Base-by-base conservation (phyloP, 1,139 yeast species). In the Suhomyces guaymorum region DNA sequence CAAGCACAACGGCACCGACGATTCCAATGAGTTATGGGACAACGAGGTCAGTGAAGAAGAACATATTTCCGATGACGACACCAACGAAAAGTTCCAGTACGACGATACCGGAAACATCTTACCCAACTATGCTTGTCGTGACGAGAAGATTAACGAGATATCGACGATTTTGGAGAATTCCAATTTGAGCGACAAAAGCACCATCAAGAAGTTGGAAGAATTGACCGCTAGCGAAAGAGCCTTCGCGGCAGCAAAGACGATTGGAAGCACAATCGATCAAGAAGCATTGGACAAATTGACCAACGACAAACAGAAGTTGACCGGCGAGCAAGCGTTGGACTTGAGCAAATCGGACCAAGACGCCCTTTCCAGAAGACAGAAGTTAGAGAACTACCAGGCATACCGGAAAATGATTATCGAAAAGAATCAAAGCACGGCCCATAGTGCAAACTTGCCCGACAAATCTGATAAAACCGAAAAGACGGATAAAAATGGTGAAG, bases 1-100 rank as follows among this genome's bases (percentile, higher is more conserved):
- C 26, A 46, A 43, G 13, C 26, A 44, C n/a, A 47, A 38, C 2
- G 51, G 46, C 8, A 54, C 49, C 3, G 51, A 43, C 18, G 54
- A 45, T 13, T 55, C 50, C 23, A 53, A 47, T 6, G 55, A 47
- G 16, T 42, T 54, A 23, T 63, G 70, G 56, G 73, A 67, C 30
- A 65, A 63, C 24, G 75, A 69, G 37, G 65, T 61, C 4, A 74
- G 82, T 49, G 88, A 81, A 39, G 86, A 80, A 48, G 86, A 80
- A 48, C 80, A 78, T 43, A 66, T 80, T n/a, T 73, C 80, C 47
- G 86, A 80, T 46, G 78, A 78, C 37, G 83, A 78, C 38, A 66
- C 67, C 15, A 68, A 69, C 42, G 75, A 70, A 35, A 82, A 79
- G 44, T 74, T 78, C 45, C 76, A 72, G 37, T 78, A 76, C 45